Percentiles rank a stretch among this genome's conserved stretches.
These are phyloP conservation scores for Colletotrichum camelliae DNA, from an alignment of 2,329 filamentous ascomycete species.

Conservation along the genomic window DNA sequence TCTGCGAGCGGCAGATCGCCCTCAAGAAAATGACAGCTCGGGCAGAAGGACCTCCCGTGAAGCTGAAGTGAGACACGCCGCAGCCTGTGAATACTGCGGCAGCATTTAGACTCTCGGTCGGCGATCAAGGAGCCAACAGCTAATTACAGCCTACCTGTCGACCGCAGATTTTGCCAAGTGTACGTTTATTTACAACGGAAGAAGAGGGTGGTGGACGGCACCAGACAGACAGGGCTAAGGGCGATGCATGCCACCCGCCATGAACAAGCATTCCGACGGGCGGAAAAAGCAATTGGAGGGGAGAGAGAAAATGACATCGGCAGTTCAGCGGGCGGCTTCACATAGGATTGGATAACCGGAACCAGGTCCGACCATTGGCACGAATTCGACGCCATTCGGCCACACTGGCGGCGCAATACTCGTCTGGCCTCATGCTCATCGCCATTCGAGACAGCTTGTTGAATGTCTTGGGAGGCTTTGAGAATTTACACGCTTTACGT, in stretches of 20 bases:
- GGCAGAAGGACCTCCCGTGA: background rate
- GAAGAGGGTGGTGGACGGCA: background rate
- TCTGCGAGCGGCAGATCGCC: background rate
- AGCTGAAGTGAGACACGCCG: background rate
- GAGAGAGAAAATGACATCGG: background rate
- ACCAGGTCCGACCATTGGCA: background rate
- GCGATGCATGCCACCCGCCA: background rate
- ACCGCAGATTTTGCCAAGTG: background rate
- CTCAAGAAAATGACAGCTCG: background rate
- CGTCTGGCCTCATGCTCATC: background rate
- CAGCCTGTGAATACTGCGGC: background rate
- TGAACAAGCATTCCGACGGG: background rate
- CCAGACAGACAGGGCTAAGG: background rate
- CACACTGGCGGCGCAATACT: background rate
- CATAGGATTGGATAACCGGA: conserved; percentile 2
- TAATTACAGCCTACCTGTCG: background rate
- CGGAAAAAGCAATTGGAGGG: background rate
- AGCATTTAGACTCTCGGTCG: background rate
- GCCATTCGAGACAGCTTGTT: background rate
- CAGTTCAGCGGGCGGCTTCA: background rate
- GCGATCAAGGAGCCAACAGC: background rate
- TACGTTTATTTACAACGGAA: background rate
- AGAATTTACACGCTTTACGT: background rate
- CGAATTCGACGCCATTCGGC: background rate
- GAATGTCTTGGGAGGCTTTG: background rate